A percentile compares a stretch with the other conserved stretches of the same genome.
These are phyloP conservation scores for Hirsutella thompsonii DNA, from an alignment of 2,329 filamentous ascomycete genomes.

Conservation along the genomic window DNA sequence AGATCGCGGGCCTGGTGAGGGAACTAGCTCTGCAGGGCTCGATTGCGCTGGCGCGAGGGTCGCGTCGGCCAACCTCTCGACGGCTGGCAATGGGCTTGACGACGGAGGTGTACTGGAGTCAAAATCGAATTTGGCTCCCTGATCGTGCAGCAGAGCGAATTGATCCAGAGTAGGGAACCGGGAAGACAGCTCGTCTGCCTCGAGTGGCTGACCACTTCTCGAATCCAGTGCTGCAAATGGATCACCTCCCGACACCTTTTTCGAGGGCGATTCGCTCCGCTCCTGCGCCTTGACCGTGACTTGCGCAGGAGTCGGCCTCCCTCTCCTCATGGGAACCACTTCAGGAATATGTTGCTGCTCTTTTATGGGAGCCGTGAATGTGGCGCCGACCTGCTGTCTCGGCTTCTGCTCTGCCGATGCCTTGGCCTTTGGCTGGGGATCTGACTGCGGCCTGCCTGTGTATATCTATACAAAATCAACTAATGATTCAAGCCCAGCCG, in stretches of 20 bases:
- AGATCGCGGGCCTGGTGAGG: slow-evolving; percentile 16
- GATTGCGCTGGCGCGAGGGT: slow-evolving; percentile 49
- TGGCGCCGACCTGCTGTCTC: slow-evolving; percentile 60
- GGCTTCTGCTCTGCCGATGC: slow-evolving; percentile 39
- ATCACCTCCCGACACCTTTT: slow-evolving; percentile 58
- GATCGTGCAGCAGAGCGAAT: slow-evolving; percentile 80
- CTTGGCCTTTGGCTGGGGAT: slow-evolving; percentile 39
- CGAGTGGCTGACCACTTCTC: slow-evolving; percentile 29
- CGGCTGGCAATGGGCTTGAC: slow-evolving; percentile 41
- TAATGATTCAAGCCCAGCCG: neutral
- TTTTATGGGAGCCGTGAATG: slow-evolving; percentile 63
- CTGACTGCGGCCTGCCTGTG: slow-evolving; percentile 47
- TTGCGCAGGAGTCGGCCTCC: slow-evolving; percentile 41
- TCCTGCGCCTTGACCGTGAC: slow-evolving; percentile 30
- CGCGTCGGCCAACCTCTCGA: slow-evolving; percentile 70
- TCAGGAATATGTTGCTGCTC: slow-evolving; percentile 68
- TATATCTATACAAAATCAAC: slow-evolving; percentile 48
- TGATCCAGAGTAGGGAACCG: slow-evolving; percentile 87
- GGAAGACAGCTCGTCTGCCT: slow-evolving; percentile 67
- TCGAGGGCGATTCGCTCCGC: slow-evolving; percentile 37
- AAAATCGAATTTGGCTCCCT: slow-evolving; percentile 76
- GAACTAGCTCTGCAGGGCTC: slow-evolving; percentile 8
- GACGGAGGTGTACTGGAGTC: slow-evolving; percentile 39
- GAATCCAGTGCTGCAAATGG: slow-evolving; percentile 86
- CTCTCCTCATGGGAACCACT: slow-evolving; percentile 86